A percentile compares a stretch with the other conserved stretches of the same genome.
Conservation (phyloP, 2,329 filamentous ascomycete species). For the Cercospora beticola region DNA sequence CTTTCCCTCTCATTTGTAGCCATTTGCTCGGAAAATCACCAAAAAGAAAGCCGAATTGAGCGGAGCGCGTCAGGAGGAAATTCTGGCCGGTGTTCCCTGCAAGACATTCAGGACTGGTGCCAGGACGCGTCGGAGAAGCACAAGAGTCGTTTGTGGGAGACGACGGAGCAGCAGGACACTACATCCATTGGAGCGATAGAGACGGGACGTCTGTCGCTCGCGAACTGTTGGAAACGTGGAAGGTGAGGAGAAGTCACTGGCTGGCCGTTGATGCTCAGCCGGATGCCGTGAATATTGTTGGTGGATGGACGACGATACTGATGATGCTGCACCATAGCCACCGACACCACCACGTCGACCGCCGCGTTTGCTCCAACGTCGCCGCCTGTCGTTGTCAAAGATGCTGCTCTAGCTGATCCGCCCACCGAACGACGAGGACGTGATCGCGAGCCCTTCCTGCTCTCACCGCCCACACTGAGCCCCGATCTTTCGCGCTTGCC, state of each 20-base stretch:
- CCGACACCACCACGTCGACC: constrained; percentile 18
- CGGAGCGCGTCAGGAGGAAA: constrained; percentile 17
- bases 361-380: constrained; percentile 20
- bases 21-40: constrained; percentile 2
- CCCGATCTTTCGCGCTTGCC: constrained; percentile 29
- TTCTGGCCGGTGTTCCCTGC: constrained; percentile 2
- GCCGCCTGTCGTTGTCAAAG: constrained; percentile 24
- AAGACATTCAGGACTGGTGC: background rate
- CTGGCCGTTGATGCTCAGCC: background rate
- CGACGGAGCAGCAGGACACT: background rate
- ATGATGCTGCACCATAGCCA: constrained; percentile 13
- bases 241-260: constrained; percentile 13
- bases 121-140: constrained; percentile 13
- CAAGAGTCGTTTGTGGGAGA: background rate
- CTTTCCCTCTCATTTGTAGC: constrained; percentile 19
- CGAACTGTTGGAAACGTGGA: constrained; percentile 16
- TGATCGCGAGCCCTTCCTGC: constrained; percentile 2
- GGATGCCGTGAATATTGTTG: background rate
- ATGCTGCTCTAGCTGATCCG: constrained; percentile 19
- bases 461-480: constrained; percentile 18
- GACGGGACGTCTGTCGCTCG: constrained; percentile 18
- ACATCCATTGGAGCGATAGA: constrained; percentile 11
- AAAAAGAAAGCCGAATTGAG: background rate
- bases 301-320: constrained; percentile 8
- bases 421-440: constrained; percentile 10